Evolutionary conservation across 495 filamentous ascomycete species (phyloP).

Genomic region (Talaromyces borbonicus): DNA sequence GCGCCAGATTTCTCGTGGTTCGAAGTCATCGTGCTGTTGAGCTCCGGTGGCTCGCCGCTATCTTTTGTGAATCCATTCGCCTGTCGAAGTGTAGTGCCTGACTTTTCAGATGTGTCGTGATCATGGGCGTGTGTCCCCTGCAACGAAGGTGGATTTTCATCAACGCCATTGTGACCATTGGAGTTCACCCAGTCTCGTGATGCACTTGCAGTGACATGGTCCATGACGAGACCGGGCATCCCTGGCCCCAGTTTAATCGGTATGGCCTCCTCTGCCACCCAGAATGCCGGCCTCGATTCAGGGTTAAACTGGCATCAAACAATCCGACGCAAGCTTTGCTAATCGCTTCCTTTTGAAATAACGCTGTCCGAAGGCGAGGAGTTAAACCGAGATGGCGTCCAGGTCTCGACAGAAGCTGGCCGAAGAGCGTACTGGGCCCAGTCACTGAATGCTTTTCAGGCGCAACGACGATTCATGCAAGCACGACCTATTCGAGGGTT

Average conservation of each 20-base stretch:
- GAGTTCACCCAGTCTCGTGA: constrained; percentile 15
- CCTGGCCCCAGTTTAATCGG: constrained; percentile 12
- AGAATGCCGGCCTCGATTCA: background rate
- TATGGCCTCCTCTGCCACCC: background rate
- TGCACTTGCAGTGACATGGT: constrained; percentile 26
- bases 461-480: background rate
- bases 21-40: background rate
- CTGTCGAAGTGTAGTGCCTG: constrained; percentile 21
- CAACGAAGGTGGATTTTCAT: constrained; percentile 15
- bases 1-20: background rate
- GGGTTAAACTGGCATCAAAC: background rate
- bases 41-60: background rate
- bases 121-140: constrained; percentile 11
- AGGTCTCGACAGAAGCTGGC: no score
- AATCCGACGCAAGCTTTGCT: background rate
- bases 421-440: no score
- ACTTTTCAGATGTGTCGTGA: constrained; percentile 8
- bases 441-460: no score
- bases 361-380: no score
- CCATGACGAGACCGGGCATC: constrained; percentile 42
- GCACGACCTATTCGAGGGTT: background rate
- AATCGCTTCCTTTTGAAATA: background rate
- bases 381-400: no score
- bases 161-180: constrained; percentile 13
- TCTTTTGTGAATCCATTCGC: constrained; percentile 19